These are phyloP conservation scores for Candida easanensis DNA, from an alignment of 805 yeast genomes.

Conservation along the genomic window DNA sequence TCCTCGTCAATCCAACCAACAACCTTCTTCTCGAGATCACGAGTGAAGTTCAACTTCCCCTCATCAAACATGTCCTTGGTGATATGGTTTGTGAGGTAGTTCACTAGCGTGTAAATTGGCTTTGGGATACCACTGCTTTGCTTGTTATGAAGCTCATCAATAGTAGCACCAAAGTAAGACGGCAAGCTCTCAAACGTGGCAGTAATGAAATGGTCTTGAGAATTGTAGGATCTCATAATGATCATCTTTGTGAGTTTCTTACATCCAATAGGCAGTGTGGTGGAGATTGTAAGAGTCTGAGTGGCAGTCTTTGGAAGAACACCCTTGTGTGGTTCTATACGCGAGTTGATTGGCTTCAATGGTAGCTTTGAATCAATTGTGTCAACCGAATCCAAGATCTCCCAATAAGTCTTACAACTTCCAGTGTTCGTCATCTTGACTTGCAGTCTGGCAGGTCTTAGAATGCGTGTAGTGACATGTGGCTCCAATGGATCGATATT, in stretches of 20 bases:
- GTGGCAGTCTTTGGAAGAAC: conserved; percentile 29
- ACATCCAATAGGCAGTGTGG: conserved; percentile 29
- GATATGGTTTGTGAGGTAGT: conserved; percentile 28
- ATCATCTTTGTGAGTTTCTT: conserved; percentile 23
- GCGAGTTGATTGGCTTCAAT: conserved; percentile 19
- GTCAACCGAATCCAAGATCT: conserved; percentile 32
- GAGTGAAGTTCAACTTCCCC: conserved; percentile 18
- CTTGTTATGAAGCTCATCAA: conserved; percentile 28
- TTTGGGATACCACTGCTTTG: conserved; percentile 31
- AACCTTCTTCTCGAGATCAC: conserved; percentile 23
- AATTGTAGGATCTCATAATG: conserved; percentile 28
- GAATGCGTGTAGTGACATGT: conserved; percentile 25
- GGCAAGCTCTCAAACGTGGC: conserved; percentile 24
- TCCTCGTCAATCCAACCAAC: conserved; percentile 22
- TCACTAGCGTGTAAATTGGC: conserved; percentile 29
- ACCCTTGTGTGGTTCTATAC: conserved; percentile 29
- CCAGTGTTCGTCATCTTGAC: conserved; percentile 36
- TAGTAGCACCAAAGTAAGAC: conserved; percentile 31
- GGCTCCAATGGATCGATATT: conserved; percentile 34
- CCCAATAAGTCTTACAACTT: conserved; percentile 37
- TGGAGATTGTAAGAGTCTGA: conserved; percentile 21
- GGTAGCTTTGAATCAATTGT: conserved; percentile 20
- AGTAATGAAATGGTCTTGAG: conserved; percentile 32
- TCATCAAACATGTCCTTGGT: conserved; percentile 28
- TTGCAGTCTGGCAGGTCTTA: conserved; percentile 24